These are phyloP conservation scores for Microdochium nivale DNA, from an alignment of 2,329 filamentous ascomycete genomes.

Conservation along the genomic window DNA sequence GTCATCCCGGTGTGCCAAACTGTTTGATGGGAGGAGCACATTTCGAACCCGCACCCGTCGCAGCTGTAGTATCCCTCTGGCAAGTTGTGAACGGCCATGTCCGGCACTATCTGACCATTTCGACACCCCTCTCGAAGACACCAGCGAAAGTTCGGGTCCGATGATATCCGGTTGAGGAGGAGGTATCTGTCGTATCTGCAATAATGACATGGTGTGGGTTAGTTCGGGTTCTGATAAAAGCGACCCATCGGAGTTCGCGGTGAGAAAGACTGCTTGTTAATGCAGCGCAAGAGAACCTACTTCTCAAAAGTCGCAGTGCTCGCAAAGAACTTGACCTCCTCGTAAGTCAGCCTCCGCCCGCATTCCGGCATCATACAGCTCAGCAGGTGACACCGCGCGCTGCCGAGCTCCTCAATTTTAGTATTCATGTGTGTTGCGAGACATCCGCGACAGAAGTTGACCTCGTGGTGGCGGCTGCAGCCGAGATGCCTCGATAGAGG, in stretches of 20 bases:
- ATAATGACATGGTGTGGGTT: too few relatives aligned
- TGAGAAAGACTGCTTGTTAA: background rate
- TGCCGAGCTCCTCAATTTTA: background rate
- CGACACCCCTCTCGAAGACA: background rate
- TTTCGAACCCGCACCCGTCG: background rate
- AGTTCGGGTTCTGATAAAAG: too few relatives aligned
- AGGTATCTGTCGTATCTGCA: background rate
- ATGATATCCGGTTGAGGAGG: background rate
- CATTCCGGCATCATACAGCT: background rate
- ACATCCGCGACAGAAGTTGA: background rate
- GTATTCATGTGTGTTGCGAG: background rate
- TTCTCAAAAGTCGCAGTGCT: background rate
- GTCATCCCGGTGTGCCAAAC: background rate
- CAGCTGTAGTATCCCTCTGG: background rate
- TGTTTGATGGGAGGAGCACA: background rate
- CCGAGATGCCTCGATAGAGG: too few relatives aligned
- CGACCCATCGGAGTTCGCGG: background rate
- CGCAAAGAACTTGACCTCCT: background rate
- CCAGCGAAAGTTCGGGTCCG: background rate
- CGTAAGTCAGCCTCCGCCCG: background rate
- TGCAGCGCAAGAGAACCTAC: background rate
- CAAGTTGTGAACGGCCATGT: background rate
- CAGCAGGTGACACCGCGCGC: background rate
- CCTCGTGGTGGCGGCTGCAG: background rate
- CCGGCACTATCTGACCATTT: background rate